Evolutionary conservation across 2,329 filamentous ascomycete genomes (phyloP).

Genomic region (Penicillium sp.): DNA sequence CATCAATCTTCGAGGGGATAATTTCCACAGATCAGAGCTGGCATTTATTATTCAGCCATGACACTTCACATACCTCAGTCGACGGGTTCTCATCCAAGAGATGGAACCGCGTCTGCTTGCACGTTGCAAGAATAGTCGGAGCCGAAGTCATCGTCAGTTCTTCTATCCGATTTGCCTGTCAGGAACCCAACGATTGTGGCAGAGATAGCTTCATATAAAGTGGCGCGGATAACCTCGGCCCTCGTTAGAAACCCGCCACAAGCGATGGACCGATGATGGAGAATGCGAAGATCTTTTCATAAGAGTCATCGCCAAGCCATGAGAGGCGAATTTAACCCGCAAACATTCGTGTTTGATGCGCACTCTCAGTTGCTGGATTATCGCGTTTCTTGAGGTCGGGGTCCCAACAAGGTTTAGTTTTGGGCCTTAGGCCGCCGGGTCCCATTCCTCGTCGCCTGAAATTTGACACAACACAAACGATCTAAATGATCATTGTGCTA

Average conservation of each 20-base stretch:
- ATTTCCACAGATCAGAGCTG: not conserved
- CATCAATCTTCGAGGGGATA: slow-evolving; percentile 59
- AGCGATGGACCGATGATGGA: not conserved
- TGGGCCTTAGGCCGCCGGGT: not conserved
- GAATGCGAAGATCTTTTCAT: not conserved
- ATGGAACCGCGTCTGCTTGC: slow-evolving; percentile 70
- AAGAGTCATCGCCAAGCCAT: slow-evolving; percentile 4
- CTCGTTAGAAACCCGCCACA: not conserved
- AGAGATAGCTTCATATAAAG: slow-evolving; percentile 2
- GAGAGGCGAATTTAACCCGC: not conserved
- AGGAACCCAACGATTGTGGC: not conserved
- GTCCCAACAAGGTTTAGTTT: slow-evolving; percentile 21
- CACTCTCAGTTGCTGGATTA: not conserved
- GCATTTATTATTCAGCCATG: not conserved
- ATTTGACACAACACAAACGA: not conserved
- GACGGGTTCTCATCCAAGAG: slow-evolving; percentile 58
- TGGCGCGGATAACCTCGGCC: not conserved
- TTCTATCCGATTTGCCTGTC: not conserved
- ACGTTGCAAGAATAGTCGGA: slow-evolving; percentile 59
- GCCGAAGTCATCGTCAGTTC: slow-evolving; percentile 18
- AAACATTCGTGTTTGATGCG: not conserved
- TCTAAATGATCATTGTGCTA: not conserved
- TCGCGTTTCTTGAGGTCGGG: slow-evolving; percentile 23
- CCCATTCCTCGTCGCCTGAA: not conserved
- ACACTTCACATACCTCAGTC: slow-evolving; percentile 51